Evolutionary conservation across 352 stramenopile genomes (phyloP), one percentile per base, ranked within the genome.

Genomic region (Phytophthora lateralis): DNA sequence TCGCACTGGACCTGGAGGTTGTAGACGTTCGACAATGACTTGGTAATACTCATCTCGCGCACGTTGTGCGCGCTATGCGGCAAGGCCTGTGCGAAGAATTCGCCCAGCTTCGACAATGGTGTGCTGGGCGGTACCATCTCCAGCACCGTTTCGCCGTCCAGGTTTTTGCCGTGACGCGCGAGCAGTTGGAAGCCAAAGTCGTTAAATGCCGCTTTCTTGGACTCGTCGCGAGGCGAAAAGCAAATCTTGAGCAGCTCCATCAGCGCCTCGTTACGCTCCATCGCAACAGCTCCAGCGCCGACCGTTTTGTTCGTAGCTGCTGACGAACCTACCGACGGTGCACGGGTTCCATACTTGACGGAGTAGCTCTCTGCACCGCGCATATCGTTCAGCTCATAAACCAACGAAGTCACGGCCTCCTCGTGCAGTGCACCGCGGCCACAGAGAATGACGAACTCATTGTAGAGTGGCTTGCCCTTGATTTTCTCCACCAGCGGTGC

Each of bases 1-100:
- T 89, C 76, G 63, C 87, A 96, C 65, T 96, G 87, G 38, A 96
- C 85, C 65, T 96, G 87, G 29, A 96, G 74, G 63, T 96, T 96
- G 79, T 94, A 96, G 27, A 96, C 83, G 71, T 96, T 96, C 42
- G 83, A 93, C 55, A 96, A 55, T 48, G 81, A 91, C 68, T 91
- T 87, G 9, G 79, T 76, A 27, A 96, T 89, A 54, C 76, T 87
- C 53, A 80, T 84, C 52, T 96, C 87, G 15, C 87, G 85, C 21
- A 91, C 86, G 18, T 93, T 89, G 66, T 96, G 87, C 3, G 85
- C 83, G 48, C 82, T 93, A 52, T 92, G 70, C 10, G 87, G 87
- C 51, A 96, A 70, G 10, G 78, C 74, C 58, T 93, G 83, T 17
- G 80, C 89, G 48, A 96, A 93, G 52, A 90, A 96, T 49, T 96